A percentile compares a stretch with the other conserved stretches of the same genome.
Conservation (phyloP, 164 flowering plant genomes). For the Akebia trifoliata region DNA sequence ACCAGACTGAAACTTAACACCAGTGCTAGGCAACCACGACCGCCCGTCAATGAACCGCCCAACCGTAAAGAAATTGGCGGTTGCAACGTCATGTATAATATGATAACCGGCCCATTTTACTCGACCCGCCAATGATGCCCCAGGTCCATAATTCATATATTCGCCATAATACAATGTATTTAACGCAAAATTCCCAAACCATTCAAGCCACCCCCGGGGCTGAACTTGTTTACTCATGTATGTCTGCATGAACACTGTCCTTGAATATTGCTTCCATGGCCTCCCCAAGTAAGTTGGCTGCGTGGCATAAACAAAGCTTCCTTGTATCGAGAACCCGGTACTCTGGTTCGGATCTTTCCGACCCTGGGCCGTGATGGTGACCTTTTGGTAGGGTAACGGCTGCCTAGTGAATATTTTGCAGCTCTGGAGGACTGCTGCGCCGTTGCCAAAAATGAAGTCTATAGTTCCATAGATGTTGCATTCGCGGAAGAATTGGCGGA, state of each 20-base stretch:
- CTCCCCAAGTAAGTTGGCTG: slow-evolving; percentile 79
- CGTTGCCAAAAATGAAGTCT: slow-evolving; percentile 91
- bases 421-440: slow-evolving; percentile 75
- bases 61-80: slow-evolving; percentile 60
- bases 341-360: slow-evolving; percentile 69
- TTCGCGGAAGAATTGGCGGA: slow-evolving; percentile 85
- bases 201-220: slow-evolving; percentile 91
- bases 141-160: slow-evolving; percentile 80
- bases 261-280: slow-evolving; percentile 85
- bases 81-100: slow-evolving; percentile 37
- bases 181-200: slow-evolving; percentile 72
- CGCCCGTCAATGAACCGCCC: slow-evolving; percentile 62
- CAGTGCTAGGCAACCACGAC: slow-evolving; percentile 84
- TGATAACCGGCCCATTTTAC: slow-evolving; percentile 90
- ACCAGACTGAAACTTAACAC: slow-evolving; percentile 62
- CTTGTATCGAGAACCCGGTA: slow-evolving; percentile 77
- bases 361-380: slow-evolving; percentile 88
- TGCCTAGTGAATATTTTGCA: slow-evolving; percentile 71
- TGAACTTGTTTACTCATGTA: slow-evolving; percentile 63
- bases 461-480: slow-evolving; percentile 78
- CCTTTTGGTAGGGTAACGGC: slow-evolving; percentile 74
- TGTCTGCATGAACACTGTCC: slow-evolving; percentile 79
- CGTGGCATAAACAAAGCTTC: slow-evolving; percentile 55
- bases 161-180: slow-evolving; percentile 77
- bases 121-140: slow-evolving; percentile 49